Base-by-base conservation (phyloP, 345 rosid genomes). In the Turritis glabra region DNA sequence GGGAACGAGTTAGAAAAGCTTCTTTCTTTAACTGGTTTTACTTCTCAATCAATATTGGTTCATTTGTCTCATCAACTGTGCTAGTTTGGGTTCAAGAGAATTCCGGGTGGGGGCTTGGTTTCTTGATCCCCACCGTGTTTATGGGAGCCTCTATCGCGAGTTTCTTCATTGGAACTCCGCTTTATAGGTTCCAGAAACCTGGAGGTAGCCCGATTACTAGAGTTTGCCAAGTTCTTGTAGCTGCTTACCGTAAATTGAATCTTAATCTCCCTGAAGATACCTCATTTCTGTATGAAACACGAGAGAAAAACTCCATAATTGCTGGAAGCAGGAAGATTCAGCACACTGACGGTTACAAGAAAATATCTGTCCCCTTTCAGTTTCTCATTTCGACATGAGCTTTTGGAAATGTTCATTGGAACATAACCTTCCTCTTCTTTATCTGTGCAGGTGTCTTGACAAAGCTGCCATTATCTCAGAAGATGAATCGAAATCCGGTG, bases 1-100 rank as follows among this genome's bases (percentile, higher is more conserved):
- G 47, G 50, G 97, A 92, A 80, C 75, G 92, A 72, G 79, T 76
- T 44, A 90, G 81, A 74, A 92, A 90, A 69, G 93, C 89, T 35
- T 90, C 97, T 8, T 92, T 92, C 80, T 90, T 92, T 80, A 92
- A 92, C 71, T 92, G 94, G 92, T 91, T 84, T 69, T 91, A 87
- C 62, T 89, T 91, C 78, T 87, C 91, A 5, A 84, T 92, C 71
- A 92, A 92, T 77, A 86, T 88, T 22, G 98, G 98, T 35, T 89
- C 92, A 12, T 82, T 90, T 5, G 55, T 90, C 52, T 90, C 92
- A 1, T 85, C 96, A 29, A 90, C 89, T 78, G 63, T 88, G 50
- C 51, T 92, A 40, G 96, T 92, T 37, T 87, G 90, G 85, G 71
- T 87, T 79, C 98, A 92, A 85, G 98, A 90, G 46, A 90, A 92